Evolutionary conservation across 345 rosid species (phyloP), one percentile per base, ranked within the genome.

Genomic region (Conringia planisiliqua): DNA sequence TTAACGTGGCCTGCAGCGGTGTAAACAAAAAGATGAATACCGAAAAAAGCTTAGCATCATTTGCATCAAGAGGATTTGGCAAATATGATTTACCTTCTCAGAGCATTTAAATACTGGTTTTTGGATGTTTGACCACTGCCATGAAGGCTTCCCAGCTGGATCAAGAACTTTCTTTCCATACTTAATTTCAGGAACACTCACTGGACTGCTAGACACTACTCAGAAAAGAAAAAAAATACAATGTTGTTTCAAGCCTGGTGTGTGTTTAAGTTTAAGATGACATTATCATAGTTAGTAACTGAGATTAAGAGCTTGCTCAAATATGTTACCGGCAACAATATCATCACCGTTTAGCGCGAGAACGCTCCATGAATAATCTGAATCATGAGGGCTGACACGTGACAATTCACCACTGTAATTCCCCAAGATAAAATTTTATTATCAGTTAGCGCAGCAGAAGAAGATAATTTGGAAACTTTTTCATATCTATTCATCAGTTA

Each of bases 191-290:
- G 97, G 97, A 83, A 89, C 68, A 79, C 80, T 86, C 66, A 88
- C 71, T 47, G 90, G 97, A 79, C 97, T 95, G 87, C 99, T 92
- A 60, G 84, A 87, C 55, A 89, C 97, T 95, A 72, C 30, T 80
- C 76, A 67, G 39, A 20, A 36, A 26, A 35, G 44, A 59, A 66
- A 50, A 4, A 35, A 26, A 42, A 48, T 26, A 27, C 3, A 52
- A 10, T 18, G 42, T 48, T 40, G 32, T 10, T 78, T 69, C 24
- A 63, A 18, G 39, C 58, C 64, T 64, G 68, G 47, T 18, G 32
- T n/a, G 51, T 70, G 64, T 10, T 20, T 70, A n/a, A 36, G 35
- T 27, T 54, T 29, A 54, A 13, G 4, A 36, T 17, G 63, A 9
- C 24, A 57, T n/a, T 17, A 40, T 10, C 36, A 17, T 33, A 44